Evolutionary conservation across 495 filamentous ascomycete species (phyloP).

Genomic region (Pseudoneurospora amorphoporcata): DNA sequence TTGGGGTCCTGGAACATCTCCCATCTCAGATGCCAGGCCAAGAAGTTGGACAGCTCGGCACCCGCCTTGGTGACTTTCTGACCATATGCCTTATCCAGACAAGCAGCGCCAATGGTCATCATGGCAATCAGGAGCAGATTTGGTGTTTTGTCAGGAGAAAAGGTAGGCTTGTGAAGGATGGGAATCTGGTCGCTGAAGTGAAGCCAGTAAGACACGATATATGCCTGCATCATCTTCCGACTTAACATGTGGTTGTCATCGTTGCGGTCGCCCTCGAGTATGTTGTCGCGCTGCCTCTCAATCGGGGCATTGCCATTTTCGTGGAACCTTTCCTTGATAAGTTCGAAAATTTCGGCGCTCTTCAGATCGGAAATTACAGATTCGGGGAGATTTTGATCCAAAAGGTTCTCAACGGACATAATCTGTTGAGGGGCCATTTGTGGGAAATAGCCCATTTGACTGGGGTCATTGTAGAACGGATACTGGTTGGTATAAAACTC

Average conservation of each 20-base stretch:
- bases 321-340: constrained; percentile 75
- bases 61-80: constrained; percentile 59
- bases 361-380: constrained; percentile 81
- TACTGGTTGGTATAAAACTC: constrained; percentile 39
- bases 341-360: constrained; percentile 68
- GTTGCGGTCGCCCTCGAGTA: constrained; percentile 68
- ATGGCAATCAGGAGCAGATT: constrained; percentile 84
- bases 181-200: constrained; percentile 93
- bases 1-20: constrained; percentile 84
- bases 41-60: constrained; percentile 70
- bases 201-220: constrained; percentile 87
- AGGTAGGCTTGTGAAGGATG: constrained; percentile 89
- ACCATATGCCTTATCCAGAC: constrained; percentile 72
- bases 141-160: constrained; percentile 74
- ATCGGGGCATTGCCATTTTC: constrained; percentile 68
- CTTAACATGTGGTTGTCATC: constrained; percentile 70
- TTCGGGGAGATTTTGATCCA: constrained; percentile 74
- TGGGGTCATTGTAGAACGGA: constrained; percentile 39
- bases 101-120: constrained; percentile 87
- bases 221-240: constrained; percentile 87
- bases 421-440: constrained; percentile 53
- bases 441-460: constrained; percentile 43
- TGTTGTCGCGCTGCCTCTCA: constrained; percentile 62
- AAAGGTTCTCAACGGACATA: constrained; percentile 83
- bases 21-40: constrained; percentile 88